Evolutionary conservation across 768 basidiomycete species (phyloP).

Genomic region (Mycena latifolia): DNA sequence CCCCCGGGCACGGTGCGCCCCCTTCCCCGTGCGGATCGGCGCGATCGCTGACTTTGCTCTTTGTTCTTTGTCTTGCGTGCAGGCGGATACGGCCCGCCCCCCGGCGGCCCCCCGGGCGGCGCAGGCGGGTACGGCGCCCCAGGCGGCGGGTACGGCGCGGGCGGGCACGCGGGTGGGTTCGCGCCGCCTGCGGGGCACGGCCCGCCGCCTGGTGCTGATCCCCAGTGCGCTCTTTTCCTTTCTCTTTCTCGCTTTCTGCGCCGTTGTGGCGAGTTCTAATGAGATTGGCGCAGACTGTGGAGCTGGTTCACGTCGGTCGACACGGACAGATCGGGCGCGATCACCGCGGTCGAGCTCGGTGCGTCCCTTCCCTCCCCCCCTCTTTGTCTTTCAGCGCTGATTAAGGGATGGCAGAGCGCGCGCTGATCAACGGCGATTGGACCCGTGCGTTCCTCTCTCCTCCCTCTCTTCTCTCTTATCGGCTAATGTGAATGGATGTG

Average conservation of each 20-base stretch:
- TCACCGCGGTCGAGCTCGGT: conserved; percentile 78
- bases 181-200: conserved; percentile 46
- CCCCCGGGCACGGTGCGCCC: conserved; percentile 1
- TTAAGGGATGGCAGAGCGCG: conserved; percentile 54
- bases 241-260: background rate
- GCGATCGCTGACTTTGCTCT: background rate
- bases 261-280: background rate
- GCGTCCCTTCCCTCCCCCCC: conserved; percentile 43
- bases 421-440: conserved; percentile 77
- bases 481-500: too few relatives aligned
- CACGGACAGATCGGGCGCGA: conserved; percentile 74
- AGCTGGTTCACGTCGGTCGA: conserved; percentile 80
- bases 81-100: too few relatives aligned
- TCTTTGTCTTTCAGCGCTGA: background rate
- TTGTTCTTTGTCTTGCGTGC: too few relatives aligned
- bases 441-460: conserved; percentile 63
- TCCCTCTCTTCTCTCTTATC: background rate
- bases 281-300: conserved; percentile 66
- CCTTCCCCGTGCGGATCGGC: background rate
- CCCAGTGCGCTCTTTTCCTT: conserved; percentile 65
- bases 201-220: conserved; percentile 78
- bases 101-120: conserved; percentile 8
- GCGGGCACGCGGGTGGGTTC: conserved; percentile 36
- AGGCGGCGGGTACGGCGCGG: conserved; percentile 36
- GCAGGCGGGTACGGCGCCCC: conserved; percentile 42